phyloP scores from a whole-genome alignment of 306 rosid species.

The Heteromeles arbutifolia region DNA sequence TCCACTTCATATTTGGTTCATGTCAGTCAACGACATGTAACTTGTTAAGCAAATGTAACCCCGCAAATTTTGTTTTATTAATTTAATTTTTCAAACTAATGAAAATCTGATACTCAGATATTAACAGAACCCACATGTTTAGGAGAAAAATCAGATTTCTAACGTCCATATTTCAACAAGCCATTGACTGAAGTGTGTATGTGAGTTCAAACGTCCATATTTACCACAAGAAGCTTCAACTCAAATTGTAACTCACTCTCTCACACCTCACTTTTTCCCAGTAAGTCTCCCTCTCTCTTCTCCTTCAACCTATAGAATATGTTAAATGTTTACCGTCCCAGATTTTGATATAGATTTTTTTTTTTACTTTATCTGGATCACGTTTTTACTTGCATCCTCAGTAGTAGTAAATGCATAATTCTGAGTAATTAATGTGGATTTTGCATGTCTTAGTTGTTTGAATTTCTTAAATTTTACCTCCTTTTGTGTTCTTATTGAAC shows the following conservation, averaged over 20 bases:
- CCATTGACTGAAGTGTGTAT: not conserved
- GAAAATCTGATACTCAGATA: not conserved
- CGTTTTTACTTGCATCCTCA: too few relatives aligned
- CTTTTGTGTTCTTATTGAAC: too few relatives aligned
- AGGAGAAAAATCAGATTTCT: conserved; percentile 1
- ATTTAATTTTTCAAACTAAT: not conserved
- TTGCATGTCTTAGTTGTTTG: too few relatives aligned
- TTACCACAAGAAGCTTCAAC: not conserved
- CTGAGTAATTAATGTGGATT: too few relatives aligned
- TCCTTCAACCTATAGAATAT: not conserved
- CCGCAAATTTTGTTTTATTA: not conserved
- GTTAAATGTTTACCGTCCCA: too few relatives aligned
- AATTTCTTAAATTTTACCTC: too few relatives aligned
- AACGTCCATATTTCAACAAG: not conserved
- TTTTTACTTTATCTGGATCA: too few relatives aligned
- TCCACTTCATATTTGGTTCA: too few relatives aligned
- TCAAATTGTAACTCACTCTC: too few relatives aligned
- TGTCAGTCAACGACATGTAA: too few relatives aligned
- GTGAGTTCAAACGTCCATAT: not conserved
- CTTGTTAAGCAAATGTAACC: not conserved
- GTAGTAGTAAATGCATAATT: too few relatives aligned
- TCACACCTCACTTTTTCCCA: not conserved
- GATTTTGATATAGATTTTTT: too few relatives aligned
- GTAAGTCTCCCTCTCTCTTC: not conserved
- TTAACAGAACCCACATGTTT: conserved; percentile 6